phyloP scores from a whole-genome alignment of 2,329 filamentous ascomycete genomes.

The Fusarium pininemorale region DNA sequence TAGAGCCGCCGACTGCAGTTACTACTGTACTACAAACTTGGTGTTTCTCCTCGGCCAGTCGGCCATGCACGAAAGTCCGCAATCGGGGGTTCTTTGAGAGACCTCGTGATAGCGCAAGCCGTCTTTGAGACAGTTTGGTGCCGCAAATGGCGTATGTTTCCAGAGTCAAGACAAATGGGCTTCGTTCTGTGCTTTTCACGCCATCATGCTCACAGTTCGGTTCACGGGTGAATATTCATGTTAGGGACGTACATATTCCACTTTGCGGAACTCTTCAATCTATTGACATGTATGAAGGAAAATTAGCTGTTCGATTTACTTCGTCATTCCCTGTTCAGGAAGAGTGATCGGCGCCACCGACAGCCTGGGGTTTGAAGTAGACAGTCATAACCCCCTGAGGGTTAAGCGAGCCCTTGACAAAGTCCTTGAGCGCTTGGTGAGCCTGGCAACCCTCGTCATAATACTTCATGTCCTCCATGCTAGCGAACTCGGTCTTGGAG shows the following conservation, averaged over 20 bases:
- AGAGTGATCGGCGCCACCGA: conserved; percentile 37
- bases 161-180: neutral
- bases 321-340: neutral
- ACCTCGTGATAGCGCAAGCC: neutral
- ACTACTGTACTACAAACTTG: conserved; percentile 8
- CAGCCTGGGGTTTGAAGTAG: conserved; percentile 50
- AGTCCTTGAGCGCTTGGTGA: conserved; percentile 53
- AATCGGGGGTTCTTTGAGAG: neutral
- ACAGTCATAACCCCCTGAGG: conserved; percentile 53
- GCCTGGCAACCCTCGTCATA: conserved; percentile 67
- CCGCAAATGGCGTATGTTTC: neutral
- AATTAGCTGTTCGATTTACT: neutral
- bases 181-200: neutral
- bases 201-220: neutral
- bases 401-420: conserved; percentile 44
- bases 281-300: neutral
- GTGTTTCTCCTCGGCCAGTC: conserved; percentile 3
- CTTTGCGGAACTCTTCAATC: neutral
- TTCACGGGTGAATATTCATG: neutral
- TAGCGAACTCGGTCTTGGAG: conserved; percentile 70
- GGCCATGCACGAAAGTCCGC: neutral
- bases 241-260: neutral
- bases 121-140: conserved; percentile 10
- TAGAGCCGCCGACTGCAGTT: neutral
- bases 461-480: conserved; percentile 73